Base-by-base conservation (phyloP, 805 yeast species). In the Metschnikowia borealis region DNA sequence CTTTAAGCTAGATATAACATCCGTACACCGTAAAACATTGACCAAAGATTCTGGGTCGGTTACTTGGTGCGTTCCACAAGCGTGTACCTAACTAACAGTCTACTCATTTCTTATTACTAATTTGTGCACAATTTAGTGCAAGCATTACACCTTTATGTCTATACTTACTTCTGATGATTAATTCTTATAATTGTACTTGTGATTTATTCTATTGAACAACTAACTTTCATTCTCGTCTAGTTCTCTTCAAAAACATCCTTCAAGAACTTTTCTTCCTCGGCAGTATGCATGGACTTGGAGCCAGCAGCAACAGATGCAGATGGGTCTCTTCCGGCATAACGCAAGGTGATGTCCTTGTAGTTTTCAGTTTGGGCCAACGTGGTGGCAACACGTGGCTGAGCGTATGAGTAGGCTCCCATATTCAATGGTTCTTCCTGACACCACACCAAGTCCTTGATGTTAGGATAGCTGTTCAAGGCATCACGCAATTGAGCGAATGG, bases 301-400 rank as follows among this genome's bases (percentile, higher is more conserved):
- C 99, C 99, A 59, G 98, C 96, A 65, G 99, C 99, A 65, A 94
- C 96, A 55, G 96, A 85, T 43, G 98, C 98, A 68, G 92, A 84
- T 69, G 99, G 99, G 68, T 89, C 89, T 81, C 99, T 89, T 67
- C 99, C 99, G 58, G 95, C 95, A 68, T 88, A 94, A 73, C 97
- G 84, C 53, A 87, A 66, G 17, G 65, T 64, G 59, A 72, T 63
- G 60, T 75, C 83, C 62, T 79, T 73, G 74, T 86, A 85, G 54
- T 75, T 75, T 46, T 83, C 81, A 54, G 96, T 85, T 74, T 89
- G 90, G 59, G 78, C 78, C 71, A 92, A 70, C 38, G 85, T 79
- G 42, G 96, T 87, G 53, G 76, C 74, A 49, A 94, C 71, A 76
- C 99, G 87, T 69, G 97, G 99, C 53, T 80, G 75, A 49, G 79